Evolutionary conservation across 495 filamentous ascomycete genomes (phyloP), one percentile per base, ranked within the genome.

Genomic region (Tirmania nivea): DNA sequence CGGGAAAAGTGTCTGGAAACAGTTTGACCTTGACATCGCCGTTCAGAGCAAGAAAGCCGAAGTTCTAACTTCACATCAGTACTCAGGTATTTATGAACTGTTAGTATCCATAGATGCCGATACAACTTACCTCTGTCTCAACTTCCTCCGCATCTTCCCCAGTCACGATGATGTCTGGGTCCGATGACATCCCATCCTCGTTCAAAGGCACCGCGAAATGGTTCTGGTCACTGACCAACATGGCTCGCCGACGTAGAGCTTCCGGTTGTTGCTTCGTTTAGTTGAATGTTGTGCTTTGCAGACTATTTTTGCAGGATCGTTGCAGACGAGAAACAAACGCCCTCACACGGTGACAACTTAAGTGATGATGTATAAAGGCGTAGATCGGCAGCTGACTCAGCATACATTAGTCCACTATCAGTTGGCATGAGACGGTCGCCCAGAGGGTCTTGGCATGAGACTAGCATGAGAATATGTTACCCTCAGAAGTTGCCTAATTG

Each of bases 11-110:
- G 37, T 83, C 73, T 0, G 86, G 80, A 48, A 96, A 75, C 8
- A 89, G 60, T 59, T 78, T 80, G 58, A 99, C 66, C 64, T 86
- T 92, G 51, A 78, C 76, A 54, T 94, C 90, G 56, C 85, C 79
- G 34, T 77, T 72, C 31, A 94, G 63, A 14, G 84, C 74, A 59
- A 81, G 74, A 67, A 96, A 96, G 1, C 85, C 88, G 39, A 97
- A 69, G 58, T 77, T 76, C 86, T 90, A 21, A 12, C 48, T 25
- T 50, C 21, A 12, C 5, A 16, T 50, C 48, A 50, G n/a, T 21
- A 45, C 39, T 31, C 2, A 31, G 2, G 7, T 31, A 2, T 5
- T 25, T 5, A 25, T 25, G 25, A 25, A 25, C 5, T 5, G 1
- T 31, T 1, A 45, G 3, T 6, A 14, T 45, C 5, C 39, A 19